Base-by-base conservation (phyloP, 371 early-diverging fungal genomes). In the Rhizopus sp. region DNA sequence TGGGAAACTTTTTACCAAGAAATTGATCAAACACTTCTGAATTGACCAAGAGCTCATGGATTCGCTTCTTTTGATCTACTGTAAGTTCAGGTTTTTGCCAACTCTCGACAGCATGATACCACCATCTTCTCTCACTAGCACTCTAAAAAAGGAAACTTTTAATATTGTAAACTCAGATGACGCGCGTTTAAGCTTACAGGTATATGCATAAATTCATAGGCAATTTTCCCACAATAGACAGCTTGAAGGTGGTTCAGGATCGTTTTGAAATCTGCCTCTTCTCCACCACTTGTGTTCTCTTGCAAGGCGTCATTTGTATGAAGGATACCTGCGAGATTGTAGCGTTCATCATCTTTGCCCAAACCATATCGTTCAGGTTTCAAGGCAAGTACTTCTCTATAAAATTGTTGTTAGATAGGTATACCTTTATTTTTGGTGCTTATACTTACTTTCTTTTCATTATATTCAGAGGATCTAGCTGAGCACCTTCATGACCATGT, bases 1-100 rank as follows among this genome's bases (percentile, higher is more conserved):
- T 92, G 6, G 93, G 91, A 75, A 96, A 98, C 69, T 90, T 92
- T 63, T 93, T 95, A 44, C 89, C 91, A 89, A 97, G 91, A 64
- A 95, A 96, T 60, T 93, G 94, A 75, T 98, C 98, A 81, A 97
- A 98, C 4, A 85, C 91, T 77, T 93, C 95, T 4, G 92, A 93
- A 55, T 86, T 81, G 32, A 85, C 73, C 30, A 96, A 69, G 12
- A 93, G 70, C 53, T 87, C 81, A 61, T 86, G 86, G 39, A 94
- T 89, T 33, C 86, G 75, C 62, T 81, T 82, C 77, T 89, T 91
- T 67, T 90, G 82, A 4, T 84, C 81, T 2, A 59, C 62, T 7
- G 81, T 67, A 10, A 88, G 66, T 12, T 70, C 72, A 9, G 78
- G 74, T 29, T 77, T 82, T 30, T 86, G 81, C 62, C 81, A 85